phyloP scores from a whole-genome alignment of 345 rosid genomes.

The Syzygium grande region DNA sequence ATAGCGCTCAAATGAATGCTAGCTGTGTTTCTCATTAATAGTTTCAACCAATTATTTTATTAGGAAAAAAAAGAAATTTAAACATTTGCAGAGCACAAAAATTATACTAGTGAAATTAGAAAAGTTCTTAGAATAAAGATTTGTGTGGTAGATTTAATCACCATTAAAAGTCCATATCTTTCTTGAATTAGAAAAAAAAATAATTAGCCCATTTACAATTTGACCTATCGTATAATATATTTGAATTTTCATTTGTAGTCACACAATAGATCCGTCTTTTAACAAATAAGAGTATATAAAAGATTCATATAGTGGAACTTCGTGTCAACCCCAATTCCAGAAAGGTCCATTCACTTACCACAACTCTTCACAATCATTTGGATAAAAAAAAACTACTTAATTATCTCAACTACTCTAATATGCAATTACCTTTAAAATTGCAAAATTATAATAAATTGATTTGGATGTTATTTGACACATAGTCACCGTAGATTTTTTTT shows the following conservation, averaged over 20 bases:
- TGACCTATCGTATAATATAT: too few relatives aligned
- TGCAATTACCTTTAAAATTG: rapidly evolving
- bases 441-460: not conserved
- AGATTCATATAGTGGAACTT: too few relatives aligned
- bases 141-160: not conserved
- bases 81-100: not conserved
- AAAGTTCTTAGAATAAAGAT: not conserved
- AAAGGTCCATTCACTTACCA: too few relatives aligned
- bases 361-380: not conserved
- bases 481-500: too few relatives aligned
- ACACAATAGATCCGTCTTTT: too few relatives aligned
- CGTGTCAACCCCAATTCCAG: not conserved
- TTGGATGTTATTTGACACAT: too few relatives aligned
- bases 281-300: not conserved
- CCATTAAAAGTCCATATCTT: not conserved
- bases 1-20: not conserved
- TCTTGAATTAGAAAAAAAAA: not conserved
- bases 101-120: rapidly evolving
- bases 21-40: not conserved
- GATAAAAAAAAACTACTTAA: not conserved
- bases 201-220: rapidly evolving
- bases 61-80: rapidly evolving
- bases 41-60: not conserved
- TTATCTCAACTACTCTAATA: not conserved
- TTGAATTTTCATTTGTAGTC: too few relatives aligned